Conservation (phyloP, 2,329 filamentous ascomycete genomes). For the Chaetomiaceae sp. region DNA sequence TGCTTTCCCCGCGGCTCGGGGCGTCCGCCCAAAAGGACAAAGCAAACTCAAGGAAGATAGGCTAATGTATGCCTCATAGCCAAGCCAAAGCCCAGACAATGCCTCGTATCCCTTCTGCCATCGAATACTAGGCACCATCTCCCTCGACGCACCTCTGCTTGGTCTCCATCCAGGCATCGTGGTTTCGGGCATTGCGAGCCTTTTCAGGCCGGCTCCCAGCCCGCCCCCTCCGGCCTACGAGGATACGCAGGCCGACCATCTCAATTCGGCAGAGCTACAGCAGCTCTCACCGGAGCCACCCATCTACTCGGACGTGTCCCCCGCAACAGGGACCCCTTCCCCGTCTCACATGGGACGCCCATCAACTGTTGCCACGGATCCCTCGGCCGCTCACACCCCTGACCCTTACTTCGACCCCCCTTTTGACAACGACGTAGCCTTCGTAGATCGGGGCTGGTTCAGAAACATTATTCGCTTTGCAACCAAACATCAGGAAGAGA, state of each 20-base stretch:
- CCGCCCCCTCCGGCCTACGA: conserved; percentile 26
- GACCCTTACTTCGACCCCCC: conserved; percentile 69
- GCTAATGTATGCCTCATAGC: conserved; percentile 1
- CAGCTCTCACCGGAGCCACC: conserved; percentile 27
- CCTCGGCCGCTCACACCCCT: conserved; percentile 34
- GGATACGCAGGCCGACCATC: conserved; percentile 16
- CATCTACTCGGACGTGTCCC: conserved; percentile 24
- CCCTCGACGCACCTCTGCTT: conserved; percentile 80
- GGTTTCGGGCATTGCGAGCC: conserved; percentile 71
- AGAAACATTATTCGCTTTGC: conserved; percentile 69
- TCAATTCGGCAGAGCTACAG: conserved; percentile 16
- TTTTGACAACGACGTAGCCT: conserved; percentile 68
- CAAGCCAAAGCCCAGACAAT: conserved; percentile 18
- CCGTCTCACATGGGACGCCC: conserved; percentile 14
- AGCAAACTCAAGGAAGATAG: not conserved
- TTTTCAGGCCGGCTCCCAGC: conserved; percentile 54
- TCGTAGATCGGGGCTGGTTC: conserved; percentile 65
- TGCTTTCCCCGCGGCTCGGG: too few species aligned
- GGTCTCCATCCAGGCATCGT: conserved; percentile 87
- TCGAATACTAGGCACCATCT: conserved; percentile 72
- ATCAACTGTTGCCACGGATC: conserved; percentile 14
- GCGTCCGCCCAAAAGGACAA: too few species aligned
- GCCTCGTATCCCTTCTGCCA: conserved; percentile 54
- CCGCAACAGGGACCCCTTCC: conserved; percentile 23
- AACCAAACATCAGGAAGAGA: conserved; percentile 70